Conservation (phyloP, 202 grass and related monocot species). For the Elaeis oleifera region DNA sequence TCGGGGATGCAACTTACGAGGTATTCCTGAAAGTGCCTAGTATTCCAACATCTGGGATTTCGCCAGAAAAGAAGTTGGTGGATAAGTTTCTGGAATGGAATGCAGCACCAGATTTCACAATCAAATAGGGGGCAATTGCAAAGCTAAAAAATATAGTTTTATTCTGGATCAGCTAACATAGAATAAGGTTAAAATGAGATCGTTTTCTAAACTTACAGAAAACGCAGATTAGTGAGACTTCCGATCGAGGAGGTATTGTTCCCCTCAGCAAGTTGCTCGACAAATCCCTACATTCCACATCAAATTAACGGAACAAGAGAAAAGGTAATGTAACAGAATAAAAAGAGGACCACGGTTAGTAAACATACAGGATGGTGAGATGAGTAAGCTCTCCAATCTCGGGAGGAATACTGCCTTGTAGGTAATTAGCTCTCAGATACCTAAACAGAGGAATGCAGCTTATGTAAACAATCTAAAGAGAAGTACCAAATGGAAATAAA, state of each 20-base stretch:
- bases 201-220: constrained; percentile 46
- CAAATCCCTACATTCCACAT: constrained; percentile 47
- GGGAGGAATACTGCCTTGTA: constrained; percentile 86
- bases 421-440: constrained; percentile 90
- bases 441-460: constrained; percentile 21
- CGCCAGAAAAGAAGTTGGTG: constrained; percentile 90
- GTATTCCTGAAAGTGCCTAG: constrained; percentile 80
- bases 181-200: too few species aligned
- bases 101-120: background rate
- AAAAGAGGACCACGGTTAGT: background rate
- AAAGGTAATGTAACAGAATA: background rate
- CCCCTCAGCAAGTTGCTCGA: constrained; percentile 79
- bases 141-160: background rate
- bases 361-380: constrained; percentile 73
- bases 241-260: constrained; percentile 60
- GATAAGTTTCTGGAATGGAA: constrained; percentile 54
- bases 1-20: constrained; percentile 46
- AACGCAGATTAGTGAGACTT: constrained; percentile 52
- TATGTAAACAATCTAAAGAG: background rate
- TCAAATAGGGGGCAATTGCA: background rate
- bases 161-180: too few species aligned
- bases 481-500: background rate
- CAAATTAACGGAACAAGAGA: background rate
- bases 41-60: constrained; percentile 76
- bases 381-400: constrained; percentile 68